Evolutionary conservation across 805 yeast genomes (phyloP), one percentile per base, ranked within the genome.

Genomic region (Candida dajiaensis): DNA sequence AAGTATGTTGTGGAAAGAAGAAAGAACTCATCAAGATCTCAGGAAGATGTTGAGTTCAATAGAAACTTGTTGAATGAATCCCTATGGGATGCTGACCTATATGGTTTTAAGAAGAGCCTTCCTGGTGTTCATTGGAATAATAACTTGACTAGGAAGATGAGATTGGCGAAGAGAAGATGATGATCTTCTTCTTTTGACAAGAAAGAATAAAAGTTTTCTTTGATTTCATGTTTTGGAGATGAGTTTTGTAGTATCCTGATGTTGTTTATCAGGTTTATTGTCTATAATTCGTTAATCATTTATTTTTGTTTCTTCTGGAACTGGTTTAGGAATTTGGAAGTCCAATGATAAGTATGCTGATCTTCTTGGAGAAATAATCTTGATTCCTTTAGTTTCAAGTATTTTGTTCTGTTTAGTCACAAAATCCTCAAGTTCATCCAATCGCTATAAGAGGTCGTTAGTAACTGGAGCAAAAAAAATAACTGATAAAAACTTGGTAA

Each of bases 1-100:
- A 78, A 78, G 55, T 90, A 83, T 63, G 97, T 92, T 13, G 70
- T 80, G 8, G 78, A 78, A 36, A 83, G 80, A 56, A 64, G 95
- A 44, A 59, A 66, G 42, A 39, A 47, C 9, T 23, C 43, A 33
- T 58, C 51, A 40, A 55, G 49, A 33, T 29, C 48, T 3, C 31
- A 42, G 18, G 46, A 59, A 10, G 44, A 38, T 15, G 51, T 64
- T 4, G 53, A 62, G 16, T 55, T 55, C 40, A 61, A 56, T 42
- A 58, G 61, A 44, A 48, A 51, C 1, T 45, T 61, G 11, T 43
- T 63, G 21, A 47, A 55, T 38, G 70, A 64, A 36, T 59, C 66
- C 4, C 50, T 69, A 18, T 62, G 71, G 53, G 56, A 58, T 28
- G 66, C 71, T 2, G 76, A 71, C 43, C 61, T 67, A 16, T 70